Conservation (phyloP, 495 filamentous ascomycete species). For the Friedmanniomyces endolithicus region DNA sequence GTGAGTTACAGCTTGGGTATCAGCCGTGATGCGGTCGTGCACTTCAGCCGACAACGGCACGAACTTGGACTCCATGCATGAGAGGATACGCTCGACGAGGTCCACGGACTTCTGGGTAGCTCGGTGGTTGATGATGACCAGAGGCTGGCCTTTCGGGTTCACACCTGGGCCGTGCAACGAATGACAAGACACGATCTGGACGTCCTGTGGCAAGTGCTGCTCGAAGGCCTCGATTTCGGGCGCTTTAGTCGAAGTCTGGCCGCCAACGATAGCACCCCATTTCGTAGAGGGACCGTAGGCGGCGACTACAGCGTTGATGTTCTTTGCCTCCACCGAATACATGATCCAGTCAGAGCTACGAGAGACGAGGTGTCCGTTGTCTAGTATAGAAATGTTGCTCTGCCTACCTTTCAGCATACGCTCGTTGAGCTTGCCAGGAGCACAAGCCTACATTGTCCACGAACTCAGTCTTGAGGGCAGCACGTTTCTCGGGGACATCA, state of each 20-base stretch:
- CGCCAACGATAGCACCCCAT: slow-evolving; percentile 83
- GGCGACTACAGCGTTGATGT: slow-evolving; percentile 72
- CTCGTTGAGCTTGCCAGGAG: slow-evolving; percentile 1
- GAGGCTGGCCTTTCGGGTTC: slow-evolving; percentile 71
- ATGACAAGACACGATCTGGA: slow-evolving; percentile 92
- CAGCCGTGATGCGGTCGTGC: slow-evolving; percentile 94
- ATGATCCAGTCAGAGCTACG: slow-evolving; percentile 92
- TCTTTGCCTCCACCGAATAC: slow-evolving; percentile 91
- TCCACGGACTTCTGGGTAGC: slow-evolving; percentile 62
- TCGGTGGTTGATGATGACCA: slow-evolving; percentile 87
- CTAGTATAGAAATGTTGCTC: slow-evolving; percentile 63
- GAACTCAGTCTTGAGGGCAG: slow-evolving; percentile 65
- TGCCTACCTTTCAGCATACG: slow-evolving; percentile 47
- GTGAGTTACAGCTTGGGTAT: slow-evolving; percentile 96
- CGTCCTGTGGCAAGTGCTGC: slow-evolving; percentile 70
- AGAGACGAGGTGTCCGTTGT: slow-evolving; percentile 90
- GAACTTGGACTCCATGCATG: slow-evolving; percentile 66
- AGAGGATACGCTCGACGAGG: slow-evolving; percentile 68
- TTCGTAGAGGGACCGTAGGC: slow-evolving; percentile 89
- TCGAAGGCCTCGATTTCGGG: slow-evolving; percentile 93
- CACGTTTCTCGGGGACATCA: slow-evolving; percentile 74
- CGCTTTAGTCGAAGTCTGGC: slow-evolving; percentile 96
- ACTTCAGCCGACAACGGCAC: slow-evolving; percentile 75
- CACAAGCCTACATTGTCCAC: slow-evolving; percentile 46
- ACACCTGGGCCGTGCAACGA: slow-evolving; percentile 86